Evolutionary conservation across 2,329 filamentous ascomycete genomes (phyloP).

Genomic region (Penicillium concentricum): DNA sequence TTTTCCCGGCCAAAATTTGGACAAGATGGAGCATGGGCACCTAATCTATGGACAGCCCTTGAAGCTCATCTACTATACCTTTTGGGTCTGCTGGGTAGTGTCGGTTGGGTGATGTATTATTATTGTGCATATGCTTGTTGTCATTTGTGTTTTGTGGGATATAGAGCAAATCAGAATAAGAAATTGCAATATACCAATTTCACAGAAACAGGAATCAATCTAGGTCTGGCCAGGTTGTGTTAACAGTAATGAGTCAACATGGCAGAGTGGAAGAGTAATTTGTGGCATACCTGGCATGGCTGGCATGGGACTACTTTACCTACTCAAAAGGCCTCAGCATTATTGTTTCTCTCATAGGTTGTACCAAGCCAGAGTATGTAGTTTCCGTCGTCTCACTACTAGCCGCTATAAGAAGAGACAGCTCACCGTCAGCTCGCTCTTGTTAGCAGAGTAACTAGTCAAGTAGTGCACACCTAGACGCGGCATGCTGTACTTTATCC

Average conservation of each 20-base stretch:
- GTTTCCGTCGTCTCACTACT: too few species aligned
- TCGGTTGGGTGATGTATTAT: constrained; percentile 35
- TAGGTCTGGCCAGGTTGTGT: too few species aligned
- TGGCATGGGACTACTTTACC: too few species aligned
- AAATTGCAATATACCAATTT: constrained; percentile 12
- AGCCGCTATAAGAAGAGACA: too few species aligned
- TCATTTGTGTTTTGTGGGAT: constrained; percentile 19
- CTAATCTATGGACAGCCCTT: not conserved
- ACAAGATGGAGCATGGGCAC: not conserved
- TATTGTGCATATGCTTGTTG: constrained; percentile 32
- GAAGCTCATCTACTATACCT: constrained; percentile 1
- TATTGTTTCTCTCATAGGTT: too few species aligned
- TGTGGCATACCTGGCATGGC: not conserved
- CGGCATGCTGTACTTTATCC: too few species aligned
- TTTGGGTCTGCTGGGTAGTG: constrained; percentile 3
- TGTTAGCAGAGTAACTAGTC: too few species aligned
- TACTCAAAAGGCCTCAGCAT: not conserved
- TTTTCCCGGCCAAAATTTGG: not conserved
- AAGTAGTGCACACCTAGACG: too few species aligned
- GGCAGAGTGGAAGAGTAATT: not conserved
- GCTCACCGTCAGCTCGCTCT: too few species aligned
- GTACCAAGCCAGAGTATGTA: too few species aligned
- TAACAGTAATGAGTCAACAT: not conserved
- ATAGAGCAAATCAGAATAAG: constrained; percentile 17
- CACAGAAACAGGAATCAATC: too few species aligned